Base-by-base conservation (phyloP, 768 basidiomycete species). In the Amanita pallidorosea region DNA sequence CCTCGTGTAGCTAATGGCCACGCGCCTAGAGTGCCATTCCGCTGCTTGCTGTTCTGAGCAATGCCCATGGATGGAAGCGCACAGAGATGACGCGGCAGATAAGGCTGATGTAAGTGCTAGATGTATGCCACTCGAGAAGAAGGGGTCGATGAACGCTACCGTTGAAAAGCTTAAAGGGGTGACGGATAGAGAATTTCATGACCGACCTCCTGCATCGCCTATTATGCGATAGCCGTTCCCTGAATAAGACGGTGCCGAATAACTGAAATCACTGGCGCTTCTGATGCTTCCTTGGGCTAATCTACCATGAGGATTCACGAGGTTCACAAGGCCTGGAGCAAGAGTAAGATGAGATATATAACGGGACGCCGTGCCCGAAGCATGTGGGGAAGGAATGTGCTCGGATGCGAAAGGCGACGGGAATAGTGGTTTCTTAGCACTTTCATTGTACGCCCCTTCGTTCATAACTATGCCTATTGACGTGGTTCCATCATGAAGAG, bases 91-190 rank as follows among this genome's bases (percentile, higher is more conserved):
- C 12, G 78, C 73, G 22, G 80, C 79, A 15, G 79, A 76, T 20
- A 82, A 67, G 0, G 73, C 79, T 15, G 77, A 78, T n/a, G 78
- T 80, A 61, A 81, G 66, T 15, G 80, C 80, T 17, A 82, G 70
- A 55, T 82, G 80, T n/a, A 82, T 70, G 1, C 80, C 79, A 53
- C 75, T 77, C 2, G 80, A 81, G 60, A 82, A 82, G 65, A 81
- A 80, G 0, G 80, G 80, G 59, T 81, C 79, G 45, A 82, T 81
- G 58, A 82, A 81, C 45, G 80, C 79, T 75, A 27, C 7, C 25
- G 13, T 27, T 25, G 15, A 22, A 29, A 51, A 47, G 34, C 15
- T 23, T 35, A 13, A 52, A 53, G 11, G 34, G 12, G 22, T 18
- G 18, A 50, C 27, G 38, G 17, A 13, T 35, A 27, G 13, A 37